Percentiles rank a stretch among this genome's conserved stretches.
Conservation (phyloP, 176 grass and related monocot genomes). For the Hsuehochloa calcarea region DNA sequence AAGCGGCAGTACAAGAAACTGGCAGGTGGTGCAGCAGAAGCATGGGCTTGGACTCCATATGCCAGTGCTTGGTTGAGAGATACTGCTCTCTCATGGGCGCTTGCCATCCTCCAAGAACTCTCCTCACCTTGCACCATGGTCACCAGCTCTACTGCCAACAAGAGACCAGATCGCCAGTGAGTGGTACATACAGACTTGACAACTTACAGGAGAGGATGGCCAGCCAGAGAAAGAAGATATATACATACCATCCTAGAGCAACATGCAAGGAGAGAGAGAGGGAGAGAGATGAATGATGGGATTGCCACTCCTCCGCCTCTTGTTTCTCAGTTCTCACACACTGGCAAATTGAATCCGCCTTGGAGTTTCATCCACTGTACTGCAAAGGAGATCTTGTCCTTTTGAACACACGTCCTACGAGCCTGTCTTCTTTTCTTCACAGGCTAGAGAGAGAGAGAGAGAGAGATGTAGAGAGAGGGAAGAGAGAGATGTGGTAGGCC, state of each 20-base stretch:
- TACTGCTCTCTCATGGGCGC: slow-evolving; percentile 36
- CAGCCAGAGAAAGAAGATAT: neutral
- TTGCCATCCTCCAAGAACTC: slow-evolving; percentile 71
- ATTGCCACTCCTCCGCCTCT: slow-evolving; percentile 4
- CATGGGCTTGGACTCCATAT: slow-evolving; percentile 49
- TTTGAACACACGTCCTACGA: slow-evolving; percentile 55
- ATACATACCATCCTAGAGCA: slow-evolving; percentile 48
- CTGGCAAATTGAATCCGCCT: slow-evolving; percentile 52
- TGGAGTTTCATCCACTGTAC: slow-evolving; percentile 76
- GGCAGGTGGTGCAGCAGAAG: slow-evolving; percentile 38
- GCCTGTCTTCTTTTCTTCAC: slow-evolving; percentile 36
- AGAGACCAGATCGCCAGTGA: neutral
- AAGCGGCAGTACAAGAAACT: slow-evolving; percentile 52
- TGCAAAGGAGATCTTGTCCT: slow-evolving; percentile 81
- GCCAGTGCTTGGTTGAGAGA: slow-evolving; percentile 46
- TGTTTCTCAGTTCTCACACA: slow-evolving; percentile 39
- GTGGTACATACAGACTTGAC: neutral
- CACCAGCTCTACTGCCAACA: slow-evolving; percentile 26
- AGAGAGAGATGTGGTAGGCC: slow-evolving; percentile 39
- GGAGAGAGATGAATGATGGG: neutral
- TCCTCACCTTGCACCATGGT: slow-evolving; percentile 63
- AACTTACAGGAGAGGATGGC: neutral
- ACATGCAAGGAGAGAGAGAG: slow-evolving; percentile 28
- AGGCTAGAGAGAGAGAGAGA: slow-evolving; percentile 29
- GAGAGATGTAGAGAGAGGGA: neutral